Conservation (phyloP, 2,329 filamentous ascomycete genomes). For the Triangularia setosa region DNA sequence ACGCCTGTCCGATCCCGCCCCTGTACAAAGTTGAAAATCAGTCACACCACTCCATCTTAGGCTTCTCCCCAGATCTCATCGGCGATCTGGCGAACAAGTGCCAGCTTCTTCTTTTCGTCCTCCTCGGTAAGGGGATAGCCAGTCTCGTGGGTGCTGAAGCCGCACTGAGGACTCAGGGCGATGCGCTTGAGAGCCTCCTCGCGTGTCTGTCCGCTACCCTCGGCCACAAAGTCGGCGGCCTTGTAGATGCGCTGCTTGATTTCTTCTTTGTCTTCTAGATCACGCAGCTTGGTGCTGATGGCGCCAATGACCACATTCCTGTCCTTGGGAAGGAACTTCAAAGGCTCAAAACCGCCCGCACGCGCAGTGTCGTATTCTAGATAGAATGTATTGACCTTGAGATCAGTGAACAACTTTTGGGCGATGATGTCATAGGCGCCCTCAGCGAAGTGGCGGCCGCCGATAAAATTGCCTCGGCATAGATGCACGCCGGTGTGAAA, state of each 20-base stretch:
- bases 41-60: slow-evolving; percentile 15
- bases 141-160: slow-evolving; percentile 69
- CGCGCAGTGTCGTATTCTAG: slow-evolving; percentile 66
- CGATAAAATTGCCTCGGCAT: slow-evolving; percentile 66
- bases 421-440: slow-evolving; percentile 65
- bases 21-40: neutral
- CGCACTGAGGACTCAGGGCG: slow-evolving; percentile 67
- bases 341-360: slow-evolving; percentile 62
- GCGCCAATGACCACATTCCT: slow-evolving; percentile 63
- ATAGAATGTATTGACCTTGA: slow-evolving; percentile 64
- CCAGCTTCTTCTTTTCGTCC: slow-evolving; percentile 70
- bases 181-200: slow-evolving; percentile 67
- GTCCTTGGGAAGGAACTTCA: slow-evolving; percentile 55
- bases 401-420: slow-evolving; percentile 59
- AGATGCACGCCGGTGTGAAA: slow-evolving; percentile 75
- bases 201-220: slow-evolving; percentile 59
- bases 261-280: slow-evolving; percentile 60
- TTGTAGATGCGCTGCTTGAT: slow-evolving; percentile 56
- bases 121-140: slow-evolving; percentile 66
- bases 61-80: slow-evolving; percentile 64
- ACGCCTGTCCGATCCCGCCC: neutral
- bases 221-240: slow-evolving; percentile 65
- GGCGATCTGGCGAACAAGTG: slow-evolving; percentile 66
- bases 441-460: slow-evolving; percentile 62
- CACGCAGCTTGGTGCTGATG: slow-evolving; percentile 59